Evolutionary conservation across 2,329 filamentous ascomycete species (phyloP).

Genomic region (Talaromyces funiculosus): DNA sequence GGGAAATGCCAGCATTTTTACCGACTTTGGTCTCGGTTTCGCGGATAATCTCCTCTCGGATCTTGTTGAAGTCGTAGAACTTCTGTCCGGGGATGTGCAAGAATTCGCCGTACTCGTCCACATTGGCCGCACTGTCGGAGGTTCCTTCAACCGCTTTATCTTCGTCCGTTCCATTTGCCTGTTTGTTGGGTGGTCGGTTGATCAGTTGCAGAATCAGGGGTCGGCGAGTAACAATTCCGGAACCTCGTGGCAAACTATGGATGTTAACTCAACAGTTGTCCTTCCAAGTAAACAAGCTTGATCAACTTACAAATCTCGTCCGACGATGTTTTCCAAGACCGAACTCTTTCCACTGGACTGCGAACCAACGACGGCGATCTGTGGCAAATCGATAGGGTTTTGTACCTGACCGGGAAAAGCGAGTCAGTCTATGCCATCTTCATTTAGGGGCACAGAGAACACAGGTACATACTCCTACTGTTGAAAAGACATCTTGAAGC

Average conservation of each 20-base stretch:
- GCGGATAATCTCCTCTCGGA: constrained; percentile 92
- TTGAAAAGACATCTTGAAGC: constrained; percentile 98
- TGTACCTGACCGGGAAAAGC: constrained; percentile 59
- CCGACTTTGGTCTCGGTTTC: constrained; percentile 97
- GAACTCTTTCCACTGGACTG: constrained; percentile 99
- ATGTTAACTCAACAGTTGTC: constrained; percentile 18
- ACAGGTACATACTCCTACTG: constrained; percentile 66
- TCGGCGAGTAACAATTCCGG: constrained; percentile 92
- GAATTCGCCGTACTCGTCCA: constrained; percentile 98
- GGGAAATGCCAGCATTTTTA: constrained; percentile 91
- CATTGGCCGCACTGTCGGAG: constrained; percentile 80
- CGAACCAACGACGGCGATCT: constrained; percentile 96
- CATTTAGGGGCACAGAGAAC: background rate
- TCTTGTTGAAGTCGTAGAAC: constrained; percentile 97
- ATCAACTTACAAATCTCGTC: constrained; percentile 84
- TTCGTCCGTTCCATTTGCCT: constrained; percentile 65
- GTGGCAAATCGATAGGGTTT: constrained; percentile 97
- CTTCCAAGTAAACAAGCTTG: background rate
- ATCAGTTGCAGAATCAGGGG: constrained; percentile 96
- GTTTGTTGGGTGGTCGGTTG: constrained; percentile 67
- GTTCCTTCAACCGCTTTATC: constrained; percentile 56
- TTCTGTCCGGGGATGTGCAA: constrained; percentile 96
- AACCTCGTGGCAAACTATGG: constrained; percentile 82
- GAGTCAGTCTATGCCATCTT: background rate
- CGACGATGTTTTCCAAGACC: constrained; percentile 96